Base-by-base conservation (phyloP, 108 stramenopile genomes). In the Aurantiochytrium sp. region DNA sequence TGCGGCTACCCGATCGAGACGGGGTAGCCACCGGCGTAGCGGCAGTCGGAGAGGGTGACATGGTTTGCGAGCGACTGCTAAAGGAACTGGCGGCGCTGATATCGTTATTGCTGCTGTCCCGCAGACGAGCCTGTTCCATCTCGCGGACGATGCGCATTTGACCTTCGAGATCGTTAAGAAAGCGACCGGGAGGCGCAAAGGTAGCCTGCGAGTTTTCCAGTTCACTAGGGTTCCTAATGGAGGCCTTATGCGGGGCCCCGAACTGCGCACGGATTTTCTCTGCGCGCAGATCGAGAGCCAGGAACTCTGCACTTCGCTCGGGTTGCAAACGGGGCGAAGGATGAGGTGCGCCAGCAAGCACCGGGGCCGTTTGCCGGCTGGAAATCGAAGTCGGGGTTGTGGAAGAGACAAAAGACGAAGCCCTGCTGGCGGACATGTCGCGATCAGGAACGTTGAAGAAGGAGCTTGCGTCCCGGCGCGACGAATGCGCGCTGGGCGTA, bases 111-210 rank as follows among this genome's bases (percentile, higher is more conserved):
- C 55, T 12, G 55, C 55, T 55, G 0, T 55, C 10, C 10, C 14
- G 60, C 60, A 64, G 60, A 35, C 60, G 60, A 5, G 25, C 29
- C 60, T 83, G 47, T 21, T 83, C 73, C 44, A 51, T 51, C 25
- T 83, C 73, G 10, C 73, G 73, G 6, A 83, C 49, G 47, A 83
- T n/a, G 49, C 73, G 73, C 73, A 83, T 83, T 43, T 83, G 73
- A 43, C 49, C 49, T 21, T 83, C 73, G 23, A 83, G 73, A 16
- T 83, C 73, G 19, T 83, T 83, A 0, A 83, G 49, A 21, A 83
- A 83, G 44, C 73, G 44, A 83, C 73, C 73, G 10, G 73, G 18
- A 5, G 73, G 73, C 23, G 73, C 73, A 51, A 83, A 83, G 49
- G 35, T 83, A 5, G 73, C 73, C 25, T 83, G 73, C 21, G 49